A percentile compares a stretch with the other conserved stretches of the same genome.
phyloP scores from a whole-genome alignment of 495 filamentous ascomycete genomes.

The Penicillium atrosanguineum region DNA sequence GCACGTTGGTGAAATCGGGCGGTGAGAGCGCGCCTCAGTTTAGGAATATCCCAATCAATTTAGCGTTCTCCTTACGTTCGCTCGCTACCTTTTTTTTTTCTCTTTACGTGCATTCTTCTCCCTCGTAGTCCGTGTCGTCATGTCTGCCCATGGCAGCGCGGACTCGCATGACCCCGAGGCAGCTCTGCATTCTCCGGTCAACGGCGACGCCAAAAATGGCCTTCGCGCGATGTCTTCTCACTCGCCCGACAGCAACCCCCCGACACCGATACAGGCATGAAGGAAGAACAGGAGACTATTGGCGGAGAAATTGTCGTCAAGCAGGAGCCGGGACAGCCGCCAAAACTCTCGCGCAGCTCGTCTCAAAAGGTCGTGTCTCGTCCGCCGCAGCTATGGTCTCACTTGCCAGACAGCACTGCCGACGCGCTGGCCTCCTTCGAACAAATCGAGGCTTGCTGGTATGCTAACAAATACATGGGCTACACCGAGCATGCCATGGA shows the following conservation, averaged over 20 bases:
- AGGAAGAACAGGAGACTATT: conserved; percentile 45
- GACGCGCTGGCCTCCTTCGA: conserved; percentile 78
- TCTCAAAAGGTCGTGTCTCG: conserved; percentile 65
- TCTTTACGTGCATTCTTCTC: conserved; percentile 1
- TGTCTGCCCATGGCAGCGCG: conserved; percentile 46
- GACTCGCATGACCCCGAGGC: conserved; percentile 26
- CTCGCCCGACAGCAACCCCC: conserved; percentile 2
- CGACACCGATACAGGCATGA: conserved; percentile 14
- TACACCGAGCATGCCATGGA: conserved; percentile 89
- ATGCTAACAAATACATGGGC: conserved; percentile 85
- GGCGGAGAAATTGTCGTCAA: conserved; percentile 61
- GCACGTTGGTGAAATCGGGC: neutral
- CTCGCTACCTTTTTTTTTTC: conserved; percentile 6
- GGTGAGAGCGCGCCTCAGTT: conserved; percentile 19
- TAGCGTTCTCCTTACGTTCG: neutral
- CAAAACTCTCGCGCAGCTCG: conserved; percentile 70
- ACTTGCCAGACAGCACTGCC: conserved; percentile 69
- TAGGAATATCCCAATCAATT: conserved; percentile 12
- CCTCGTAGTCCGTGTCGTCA: conserved; percentile 44
- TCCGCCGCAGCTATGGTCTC: conserved; percentile 61
- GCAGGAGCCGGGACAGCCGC: conserved; percentile 63
- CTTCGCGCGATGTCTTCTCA: conserved; percentile 9
- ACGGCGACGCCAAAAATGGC: conserved; percentile 16
- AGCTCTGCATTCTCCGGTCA: conserved; percentile 15
- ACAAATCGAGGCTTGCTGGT: conserved; percentile 77